phyloP scores from a whole-genome alignment of 2,329 filamentous ascomycete genomes.

The Calonectria ilicicola region DNA sequence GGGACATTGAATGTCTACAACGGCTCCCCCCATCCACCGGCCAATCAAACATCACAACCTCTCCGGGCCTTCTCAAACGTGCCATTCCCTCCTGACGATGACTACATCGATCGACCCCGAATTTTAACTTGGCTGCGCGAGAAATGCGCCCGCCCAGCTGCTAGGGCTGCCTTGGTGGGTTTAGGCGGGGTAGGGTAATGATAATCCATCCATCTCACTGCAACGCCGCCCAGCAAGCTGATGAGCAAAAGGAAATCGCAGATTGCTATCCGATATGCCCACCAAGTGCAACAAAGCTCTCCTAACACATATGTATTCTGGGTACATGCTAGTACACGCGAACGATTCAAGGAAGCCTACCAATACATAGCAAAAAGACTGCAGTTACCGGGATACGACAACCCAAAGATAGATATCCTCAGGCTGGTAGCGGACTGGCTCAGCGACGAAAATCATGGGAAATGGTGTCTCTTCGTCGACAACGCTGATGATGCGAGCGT shows the following conservation, averaged over 20 bases:
- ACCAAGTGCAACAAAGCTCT: background rate
- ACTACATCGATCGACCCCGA: background rate
- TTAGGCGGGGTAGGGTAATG: conserved; percentile 4
- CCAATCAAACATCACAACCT: background rate
- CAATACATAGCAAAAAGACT: background rate
- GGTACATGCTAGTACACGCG: background rate
- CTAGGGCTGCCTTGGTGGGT: conserved; percentile 1
- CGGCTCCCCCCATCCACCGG: too few species aligned
- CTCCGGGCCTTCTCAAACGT: background rate
- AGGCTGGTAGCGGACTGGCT: conserved; percentile 8
- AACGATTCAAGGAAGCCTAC: background rate
- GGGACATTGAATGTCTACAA: too few species aligned
- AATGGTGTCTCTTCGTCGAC: conserved; percentile 10
- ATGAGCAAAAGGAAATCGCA: background rate
- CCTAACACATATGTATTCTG: background rate
- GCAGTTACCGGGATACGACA: background rate
- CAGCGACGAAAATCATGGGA: background rate
- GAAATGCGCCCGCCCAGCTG: background rate
- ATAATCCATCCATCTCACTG: too few species aligned
- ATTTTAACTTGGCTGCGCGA: background rate
- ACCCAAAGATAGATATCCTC: background rate
- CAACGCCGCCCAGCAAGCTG: background rate
- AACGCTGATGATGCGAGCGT: conserved; percentile 7
- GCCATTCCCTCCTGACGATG: background rate
- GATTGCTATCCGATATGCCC: background rate